Evolutionary conservation across 2,329 filamentous ascomycete genomes (phyloP).

Genomic region (Diplocarpon rosae): DNA sequence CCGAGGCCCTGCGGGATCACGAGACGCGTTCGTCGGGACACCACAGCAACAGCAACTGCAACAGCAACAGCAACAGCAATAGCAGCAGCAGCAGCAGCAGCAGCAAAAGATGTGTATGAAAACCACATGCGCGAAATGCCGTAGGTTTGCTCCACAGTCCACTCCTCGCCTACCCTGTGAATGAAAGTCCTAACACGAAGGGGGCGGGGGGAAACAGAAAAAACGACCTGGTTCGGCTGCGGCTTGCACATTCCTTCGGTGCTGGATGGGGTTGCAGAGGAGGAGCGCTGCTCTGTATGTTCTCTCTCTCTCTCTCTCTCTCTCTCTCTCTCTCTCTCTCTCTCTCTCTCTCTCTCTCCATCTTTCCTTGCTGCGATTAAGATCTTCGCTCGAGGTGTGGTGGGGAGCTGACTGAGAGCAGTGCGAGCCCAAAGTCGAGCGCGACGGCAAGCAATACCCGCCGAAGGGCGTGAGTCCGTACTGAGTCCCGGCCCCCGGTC

Average conservation of each 20-base stretch:
- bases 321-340: not conserved
- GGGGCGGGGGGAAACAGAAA: constrained; percentile 33
- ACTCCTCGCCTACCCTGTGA: not conserved
- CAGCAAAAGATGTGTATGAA: constrained; percentile 38
- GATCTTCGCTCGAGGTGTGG: not conserved
- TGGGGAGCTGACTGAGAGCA: not conserved
- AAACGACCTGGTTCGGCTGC: constrained; percentile 42
- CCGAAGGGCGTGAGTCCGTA: constrained; percentile 32
- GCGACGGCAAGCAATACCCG: constrained; percentile 40
- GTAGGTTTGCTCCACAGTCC: constrained; percentile 27
- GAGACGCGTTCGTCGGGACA: too few species aligned
- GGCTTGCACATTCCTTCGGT: constrained; percentile 39
- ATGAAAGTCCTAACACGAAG: not conserved
- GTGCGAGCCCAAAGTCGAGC: constrained; percentile 39
- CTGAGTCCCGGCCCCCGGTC: constrained; percentile 10
- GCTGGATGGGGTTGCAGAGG: constrained; percentile 38
- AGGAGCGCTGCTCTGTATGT: constrained; percentile 41
- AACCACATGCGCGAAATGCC: constrained; percentile 38
- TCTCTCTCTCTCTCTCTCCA: not conserved
- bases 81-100: too few species aligned
- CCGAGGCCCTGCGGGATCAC: too few species aligned
- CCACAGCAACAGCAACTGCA: too few species aligned
- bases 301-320: constrained; percentile 20
- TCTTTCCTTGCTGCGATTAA: not conserved
- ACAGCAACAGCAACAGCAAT: too few species aligned